Evolutionary conservation across 108 stramenopile species (phyloP).

Genomic region (Pseudonitzschia multiseries): DNA sequence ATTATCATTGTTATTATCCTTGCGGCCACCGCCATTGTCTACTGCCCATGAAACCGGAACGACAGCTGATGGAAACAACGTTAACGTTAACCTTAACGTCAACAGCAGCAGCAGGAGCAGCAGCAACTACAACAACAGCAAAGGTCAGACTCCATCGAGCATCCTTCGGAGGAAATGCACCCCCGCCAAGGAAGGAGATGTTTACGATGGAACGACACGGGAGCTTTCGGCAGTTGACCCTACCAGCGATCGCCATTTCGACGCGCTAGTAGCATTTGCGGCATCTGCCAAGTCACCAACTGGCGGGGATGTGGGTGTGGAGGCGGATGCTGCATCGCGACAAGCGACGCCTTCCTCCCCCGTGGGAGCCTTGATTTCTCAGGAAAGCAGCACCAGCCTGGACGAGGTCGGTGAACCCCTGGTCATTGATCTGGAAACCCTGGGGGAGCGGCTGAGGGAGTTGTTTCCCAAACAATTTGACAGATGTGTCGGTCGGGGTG

Average conservation of each 20-base stretch:
- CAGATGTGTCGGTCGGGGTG: neutral
- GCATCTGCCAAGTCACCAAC: neutral
- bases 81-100: neutral
- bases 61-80: neutral
- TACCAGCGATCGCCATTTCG: conserved; percentile 5
- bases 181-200: neutral
- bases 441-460: neutral
- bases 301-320: neutral
- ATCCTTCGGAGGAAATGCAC: conserved; percentile 10
- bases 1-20: neutral
- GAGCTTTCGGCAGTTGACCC: neutral
- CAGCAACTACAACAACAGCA: neutral
- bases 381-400: neutral
- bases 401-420: neutral
- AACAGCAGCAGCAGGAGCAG: neutral
- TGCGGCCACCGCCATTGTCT: neutral
- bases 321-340: neutral
- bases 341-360: no score
- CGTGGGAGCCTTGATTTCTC: neutral
- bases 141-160: neutral
- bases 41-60: neutral
- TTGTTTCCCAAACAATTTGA: conserved; percentile 2
- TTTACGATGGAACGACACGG: neutral
- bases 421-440: neutral
- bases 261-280: neutral